Base-by-base conservation (phyloP, 2,329 filamentous ascomycete genomes). In the Aspergillus sp. region DNA sequence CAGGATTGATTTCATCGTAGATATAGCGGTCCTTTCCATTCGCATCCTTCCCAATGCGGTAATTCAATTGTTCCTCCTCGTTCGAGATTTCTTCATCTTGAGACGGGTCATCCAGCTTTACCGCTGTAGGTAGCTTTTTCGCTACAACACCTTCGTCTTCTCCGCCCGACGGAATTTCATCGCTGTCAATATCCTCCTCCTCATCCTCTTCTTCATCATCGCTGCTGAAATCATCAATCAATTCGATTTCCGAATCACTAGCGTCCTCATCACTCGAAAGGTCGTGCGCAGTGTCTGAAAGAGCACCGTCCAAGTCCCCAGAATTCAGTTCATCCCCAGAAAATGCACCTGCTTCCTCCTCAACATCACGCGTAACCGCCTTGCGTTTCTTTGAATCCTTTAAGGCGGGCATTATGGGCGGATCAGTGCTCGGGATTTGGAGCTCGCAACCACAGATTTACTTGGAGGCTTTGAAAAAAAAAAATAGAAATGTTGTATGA, bases 1-100 rank as follows among this genome's bases (percentile, higher is more conserved):
- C 88, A 3, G 93, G 91, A 65, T 98, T 89, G 62, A 99, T 92
- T 71, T 98, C 95, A 62, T 90, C 86, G 77, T 98, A 99, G 45
- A 97, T 83, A 71, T 96, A 99, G 73, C 95, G 87, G 63, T 88
- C 85, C 68, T 91, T 90, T 59, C 95, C 95, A 77, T 97, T 95
- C 66, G 95, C 93, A 69, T 97, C 95, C 57, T 83, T 89, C 44
- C 89, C 82, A 62, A 88, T 78, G 33, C 79, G 84, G 72, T 83
- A 86, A 68, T 86, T 86, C 21, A 79, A 77, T 55, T 76, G 37
- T 41, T 58, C 71, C 40, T 79, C 75, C 21, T 78, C 73, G 52
- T 58, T 63, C 24, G 64, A 66, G 40, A 56, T 61, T 23, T 63
- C 62, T 9, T 59, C 55, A 23, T 60, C 58, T 27, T 45, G 39